Conservation (phyloP, 345 rosid genomes). For the Gossypium sturtianum region DNA sequence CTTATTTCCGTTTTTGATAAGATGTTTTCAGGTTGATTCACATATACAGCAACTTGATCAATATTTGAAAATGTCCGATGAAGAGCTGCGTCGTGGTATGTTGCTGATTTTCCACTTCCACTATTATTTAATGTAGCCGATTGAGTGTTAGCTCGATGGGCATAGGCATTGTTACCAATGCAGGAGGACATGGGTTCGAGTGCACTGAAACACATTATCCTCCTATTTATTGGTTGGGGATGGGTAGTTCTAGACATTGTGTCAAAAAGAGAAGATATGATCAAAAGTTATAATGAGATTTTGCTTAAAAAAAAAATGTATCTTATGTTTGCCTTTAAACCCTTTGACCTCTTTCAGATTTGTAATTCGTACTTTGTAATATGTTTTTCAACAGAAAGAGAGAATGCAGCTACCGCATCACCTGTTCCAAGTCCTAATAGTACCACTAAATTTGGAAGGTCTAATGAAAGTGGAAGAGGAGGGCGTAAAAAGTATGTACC, state of each 20-base stretch:
- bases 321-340: neutral
- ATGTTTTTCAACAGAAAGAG: slow-evolving; percentile 49
- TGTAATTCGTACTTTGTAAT: neutral
- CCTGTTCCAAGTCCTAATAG: slow-evolving; percentile 42
- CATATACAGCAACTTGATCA: slow-evolving; percentile 96
- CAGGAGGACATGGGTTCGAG: no score
- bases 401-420: slow-evolving; percentile 34
- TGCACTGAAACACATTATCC: no score
- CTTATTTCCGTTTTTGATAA: neutral
- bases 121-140: neutral
- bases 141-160: no score
- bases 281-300: no score
- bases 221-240: no score
- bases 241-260: no score
- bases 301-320: neutral
- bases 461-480: slow-evolving; percentile 77
- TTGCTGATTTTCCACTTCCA: neutral
- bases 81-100: slow-evolving; percentile 75
- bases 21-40: slow-evolving; percentile 68
- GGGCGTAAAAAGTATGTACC: slow-evolving; percentile 84
- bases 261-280: no score
- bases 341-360: neutral
- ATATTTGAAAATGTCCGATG: slow-evolving; percentile 67
- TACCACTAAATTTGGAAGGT: slow-evolving; percentile 55
- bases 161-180: no score